These are phyloP conservation scores for Populus hybrid DNA, from an alignment of 441 rosid species.

Conservation along the genomic window DNA sequence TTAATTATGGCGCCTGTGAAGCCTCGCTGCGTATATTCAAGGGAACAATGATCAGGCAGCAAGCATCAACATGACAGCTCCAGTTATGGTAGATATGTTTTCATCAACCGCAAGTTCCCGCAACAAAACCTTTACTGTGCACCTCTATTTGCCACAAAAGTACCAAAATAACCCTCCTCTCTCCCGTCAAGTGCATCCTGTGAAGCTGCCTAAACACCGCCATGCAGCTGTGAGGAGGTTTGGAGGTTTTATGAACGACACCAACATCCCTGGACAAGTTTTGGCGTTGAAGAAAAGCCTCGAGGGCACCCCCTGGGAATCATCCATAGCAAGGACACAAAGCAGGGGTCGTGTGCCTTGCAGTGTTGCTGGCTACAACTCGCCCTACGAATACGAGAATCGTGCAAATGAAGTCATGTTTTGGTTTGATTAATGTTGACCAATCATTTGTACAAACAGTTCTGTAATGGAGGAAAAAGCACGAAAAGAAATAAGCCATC, in stretches of 20 bases:
- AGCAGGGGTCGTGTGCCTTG: background rate
- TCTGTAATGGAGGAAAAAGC: background rate
- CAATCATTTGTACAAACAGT: background rate
- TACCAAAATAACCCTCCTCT: conserved; percentile 17
- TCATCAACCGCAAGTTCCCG: background rate
- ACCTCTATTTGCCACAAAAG: conserved; percentile 22
- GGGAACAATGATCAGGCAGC: conserved; percentile 27
- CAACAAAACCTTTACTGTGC: background rate
- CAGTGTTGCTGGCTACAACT: conserved; percentile 24
- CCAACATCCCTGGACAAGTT: conserved; percentile 1
- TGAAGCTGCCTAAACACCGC: conserved; percentile 15
- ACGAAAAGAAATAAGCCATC: conserved; percentile 18
- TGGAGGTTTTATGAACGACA: conserved; percentile 18
- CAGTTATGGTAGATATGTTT: conserved; percentile 20
- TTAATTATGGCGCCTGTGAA: background rate
- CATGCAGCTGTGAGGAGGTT: conserved; percentile 28
- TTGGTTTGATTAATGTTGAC: conserved; percentile 6
- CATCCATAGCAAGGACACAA: background rate
- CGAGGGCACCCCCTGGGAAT: conserved; percentile 3
- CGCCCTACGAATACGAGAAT: conserved; percentile 13
- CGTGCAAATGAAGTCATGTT: conserved; percentile 25
- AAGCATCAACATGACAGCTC: conserved; percentile 26
- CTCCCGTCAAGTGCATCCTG: conserved; percentile 11
- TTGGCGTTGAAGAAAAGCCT: conserved; percentile 20
- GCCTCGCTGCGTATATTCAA: background rate